Evolutionary conservation across 2,329 filamentous ascomycete species (phyloP).

Genomic region (Cryphonectria nitschkei): DNA sequence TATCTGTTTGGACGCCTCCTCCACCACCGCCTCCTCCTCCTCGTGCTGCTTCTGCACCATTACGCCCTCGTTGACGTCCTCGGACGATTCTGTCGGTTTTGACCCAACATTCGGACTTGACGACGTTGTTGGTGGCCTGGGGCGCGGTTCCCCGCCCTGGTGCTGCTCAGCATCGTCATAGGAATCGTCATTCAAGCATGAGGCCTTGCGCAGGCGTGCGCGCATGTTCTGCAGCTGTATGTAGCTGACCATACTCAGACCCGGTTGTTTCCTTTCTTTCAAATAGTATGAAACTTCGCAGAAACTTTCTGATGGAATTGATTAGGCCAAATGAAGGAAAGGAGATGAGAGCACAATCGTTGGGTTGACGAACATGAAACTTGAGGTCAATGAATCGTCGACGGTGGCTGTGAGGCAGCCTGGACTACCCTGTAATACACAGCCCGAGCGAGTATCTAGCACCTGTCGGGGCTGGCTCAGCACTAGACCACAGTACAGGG

Average conservation of each 20-base stretch:
- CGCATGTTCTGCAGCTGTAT: slow-evolving; percentile 23
- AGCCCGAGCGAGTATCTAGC: neutral
- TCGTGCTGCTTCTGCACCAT: no score
- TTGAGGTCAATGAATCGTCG: neutral
- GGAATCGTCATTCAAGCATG: slow-evolving; percentile 17
- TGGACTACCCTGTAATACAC: neutral
- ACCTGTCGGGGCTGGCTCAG: neutral
- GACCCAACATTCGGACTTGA: neutral
- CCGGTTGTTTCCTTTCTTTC: neutral
- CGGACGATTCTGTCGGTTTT: neutral
- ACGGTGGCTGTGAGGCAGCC: neutral
- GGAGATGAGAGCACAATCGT: neutral
- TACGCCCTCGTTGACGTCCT: neutral
- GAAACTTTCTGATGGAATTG: neutral
- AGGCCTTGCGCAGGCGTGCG: slow-evolving; percentile 25
- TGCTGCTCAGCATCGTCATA: slow-evolving; percentile 5
- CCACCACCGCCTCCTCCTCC: neutral
- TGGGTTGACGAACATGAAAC: neutral
- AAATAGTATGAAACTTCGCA: neutral
- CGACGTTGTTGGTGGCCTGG: neutral
- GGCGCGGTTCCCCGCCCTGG: neutral
- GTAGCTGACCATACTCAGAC: slow-evolving; percentile 10
- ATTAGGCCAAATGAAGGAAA: neutral
- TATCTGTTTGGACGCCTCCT: slow-evolving; percentile 15
- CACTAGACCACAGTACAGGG: neutral